These are phyloP conservation scores for Papiliotrema laurentii DNA, from an alignment of 1,284 basidiomycete genomes.

Conservation along the genomic window DNA sequence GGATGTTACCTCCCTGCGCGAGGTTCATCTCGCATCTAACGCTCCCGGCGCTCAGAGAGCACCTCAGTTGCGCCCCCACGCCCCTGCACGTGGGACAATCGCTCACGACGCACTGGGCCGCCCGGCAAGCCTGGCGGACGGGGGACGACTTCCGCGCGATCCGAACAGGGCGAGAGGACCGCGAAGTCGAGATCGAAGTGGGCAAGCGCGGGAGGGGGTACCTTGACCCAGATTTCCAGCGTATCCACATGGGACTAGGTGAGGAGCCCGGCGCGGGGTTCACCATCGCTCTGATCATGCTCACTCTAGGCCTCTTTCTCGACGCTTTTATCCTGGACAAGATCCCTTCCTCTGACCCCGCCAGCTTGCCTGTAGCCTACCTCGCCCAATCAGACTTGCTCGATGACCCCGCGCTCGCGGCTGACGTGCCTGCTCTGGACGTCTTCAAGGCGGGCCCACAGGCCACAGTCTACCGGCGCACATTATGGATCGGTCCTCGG, in stretches of 20 bases:
- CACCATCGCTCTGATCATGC: background rate
- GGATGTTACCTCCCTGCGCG: background rate
- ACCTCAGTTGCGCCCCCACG: slow-evolving; percentile 14
- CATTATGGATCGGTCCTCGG: slow-evolving; percentile 40
- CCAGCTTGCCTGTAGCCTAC: slow-evolving; percentile 33
- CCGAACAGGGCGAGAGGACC: slow-evolving; percentile 23
- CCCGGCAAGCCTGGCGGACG: slow-evolving; percentile 59
- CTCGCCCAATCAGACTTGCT: slow-evolving; percentile 41
- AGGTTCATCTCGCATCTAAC: slow-evolving; percentile 7
- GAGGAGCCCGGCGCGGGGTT: slow-evolving; percentile 3
- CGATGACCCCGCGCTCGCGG: slow-evolving; percentile 15
- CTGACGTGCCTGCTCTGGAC: slow-evolving; percentile 21
- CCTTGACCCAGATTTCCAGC: slow-evolving; percentile 31
- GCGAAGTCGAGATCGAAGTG: slow-evolving; percentile 38
- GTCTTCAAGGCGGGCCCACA: slow-evolving; percentile 26
- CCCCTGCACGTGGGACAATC: slow-evolving; percentile 23
- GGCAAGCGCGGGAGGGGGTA: slow-evolving; percentile 36
- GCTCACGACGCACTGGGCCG: slow-evolving; percentile 23
- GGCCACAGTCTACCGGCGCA: slow-evolving; percentile 31
- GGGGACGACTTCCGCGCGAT: slow-evolving; percentile 13
- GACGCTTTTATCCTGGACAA: slow-evolving; percentile 39
- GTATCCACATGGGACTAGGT: slow-evolving; percentile 40
- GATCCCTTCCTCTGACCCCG: slow-evolving; percentile 27
- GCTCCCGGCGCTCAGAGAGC: slow-evolving; percentile 15
- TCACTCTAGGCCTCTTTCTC: slow-evolving; percentile 34